Evolutionary conservation across 495 filamentous ascomycete species (phyloP), one percentile per base, ranked within the genome.

Genomic region (Hypoxylon trugodes): DNA sequence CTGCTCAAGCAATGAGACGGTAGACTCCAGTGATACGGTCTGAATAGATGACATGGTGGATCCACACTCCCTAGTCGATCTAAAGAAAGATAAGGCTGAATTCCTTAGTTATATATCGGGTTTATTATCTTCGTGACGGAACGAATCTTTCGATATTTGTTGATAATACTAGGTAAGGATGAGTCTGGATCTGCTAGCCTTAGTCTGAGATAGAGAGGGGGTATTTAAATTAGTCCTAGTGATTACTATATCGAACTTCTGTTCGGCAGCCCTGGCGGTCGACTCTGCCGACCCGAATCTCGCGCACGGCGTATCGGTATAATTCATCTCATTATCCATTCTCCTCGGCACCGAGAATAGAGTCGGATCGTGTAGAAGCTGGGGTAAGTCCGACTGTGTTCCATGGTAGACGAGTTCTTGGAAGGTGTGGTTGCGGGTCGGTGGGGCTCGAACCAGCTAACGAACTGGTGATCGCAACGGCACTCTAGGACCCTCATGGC

Each of bases 281-380:
- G 6, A 15, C n/a, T n/a, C n/a, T n/a, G 10, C 59, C 59, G 59
- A 55, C 41, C 59, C 50, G 59, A 21, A 21, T 12, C 50, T 54
- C 50, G 59, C 51, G 43, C 10, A 25, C n/a, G 16, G 18, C 16
- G 35, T 4, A 3, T 50, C 49, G 59, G 42, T 30, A 36, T 35
- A 19, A 36, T 10, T n/a, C n/a, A n/a, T n/a, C n/a, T n/a, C 8
- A 18, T n/a, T 15, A 26, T 37, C n/a, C n/a, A n/a, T 21, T n/a
- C 10, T 6, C 2, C 9, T 50, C 47, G 47, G 47, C 47, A 50
- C 47, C 47, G 47, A 50, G n/a, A n/a, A n/a, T n/a, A n/a, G n/a
- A n/a, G n/a, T n/a, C n/a, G n/a, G n/a, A n/a, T n/a, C n/a, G n/a
- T n/a, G n/a, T n/a, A n/a, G n/a, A n/a, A n/a, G n/a, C n/a, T n/a